Evolutionary conservation across 306 rosid genomes (phyloP), one percentile per base, ranked within the genome.

Genomic region (Alnus glutinosa): DNA sequence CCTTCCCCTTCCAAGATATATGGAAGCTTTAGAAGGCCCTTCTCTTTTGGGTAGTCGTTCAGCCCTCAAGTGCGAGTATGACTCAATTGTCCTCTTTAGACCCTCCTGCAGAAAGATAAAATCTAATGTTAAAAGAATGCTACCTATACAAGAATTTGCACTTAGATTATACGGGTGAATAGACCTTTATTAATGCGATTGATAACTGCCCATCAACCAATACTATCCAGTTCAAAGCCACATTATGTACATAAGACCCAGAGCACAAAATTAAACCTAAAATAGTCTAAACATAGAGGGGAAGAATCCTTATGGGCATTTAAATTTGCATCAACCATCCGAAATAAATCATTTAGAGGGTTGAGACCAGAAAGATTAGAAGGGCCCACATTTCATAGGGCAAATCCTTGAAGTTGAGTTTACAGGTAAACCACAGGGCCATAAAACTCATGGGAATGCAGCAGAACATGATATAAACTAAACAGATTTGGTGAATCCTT

Each of bases 11-110:
- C 98, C 95, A 81, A 92, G 98, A 81, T 82, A 91, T 42, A 82
- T 28, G 76, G 84, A 90, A 84, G 92, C 98, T 90, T 89, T 96
- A 55, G 99, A 96, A 64, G 94, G 92, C 36, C 96, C 94, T 83
- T 87, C 90, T 82, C 96, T 87, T 89, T 81, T 84, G 54, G 78
- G 83, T 72, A 15, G 88, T 82, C 80, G 80, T 76, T 91, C 91
- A 18, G 96, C 94, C 87, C 88, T 90, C 86, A 96, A 85, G 82
- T 91, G 94, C 80, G 94, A 84, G 74, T 85, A 96, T 72, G 99
- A 89, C 57, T 91, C 92, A 52, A 93, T 83, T 70, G 99, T 96
- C 86, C 89, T 93, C 46, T 75, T 86, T n/a, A 96, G 82, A 79
- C 99, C 98, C 75, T 93, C 98, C 99, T 93, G 89, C 84, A 86